A percentile compares a stretch with the other conserved stretches of the same genome.
Conservation (phyloP, 768 basidiomycete genomes). For the Boletus huronensis region DNA sequence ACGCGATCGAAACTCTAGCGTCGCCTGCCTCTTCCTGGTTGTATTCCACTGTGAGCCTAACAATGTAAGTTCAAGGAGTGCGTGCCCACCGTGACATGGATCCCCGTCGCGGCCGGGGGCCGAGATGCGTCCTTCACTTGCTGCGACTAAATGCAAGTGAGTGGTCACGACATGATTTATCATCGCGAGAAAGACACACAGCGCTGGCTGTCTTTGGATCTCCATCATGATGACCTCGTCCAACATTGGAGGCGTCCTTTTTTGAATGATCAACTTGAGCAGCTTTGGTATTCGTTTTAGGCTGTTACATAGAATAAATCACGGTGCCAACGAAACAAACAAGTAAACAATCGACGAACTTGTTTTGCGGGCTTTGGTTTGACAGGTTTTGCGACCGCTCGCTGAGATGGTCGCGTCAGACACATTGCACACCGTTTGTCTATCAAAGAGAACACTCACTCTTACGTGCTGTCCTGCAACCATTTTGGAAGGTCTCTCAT, state of each 20-base stretch:
- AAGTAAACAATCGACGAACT: neutral
- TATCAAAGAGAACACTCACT: neutral
- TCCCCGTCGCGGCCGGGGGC: neutral
- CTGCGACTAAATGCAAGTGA: neutral
- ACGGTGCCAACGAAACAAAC: neutral
- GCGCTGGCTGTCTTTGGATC: neutral
- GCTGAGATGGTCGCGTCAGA: neutral
- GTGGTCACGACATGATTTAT: neutral
- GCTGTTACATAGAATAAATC: neutral
- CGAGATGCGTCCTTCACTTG: neutral
- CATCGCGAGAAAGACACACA: neutral
- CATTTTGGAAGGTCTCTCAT: neutral
- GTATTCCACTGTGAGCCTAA: neutral
- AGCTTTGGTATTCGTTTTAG: neutral
- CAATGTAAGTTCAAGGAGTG: too few species aligned
- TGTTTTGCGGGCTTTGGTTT: neutral
- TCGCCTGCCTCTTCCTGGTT: neutral
- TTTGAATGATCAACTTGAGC: too few species aligned
- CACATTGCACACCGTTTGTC: too few species aligned
- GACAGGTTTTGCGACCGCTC: neutral
- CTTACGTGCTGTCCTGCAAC: neutral
- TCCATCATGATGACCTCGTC: neutral
- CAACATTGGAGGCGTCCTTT: too few species aligned
- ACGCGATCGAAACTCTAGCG: neutral
- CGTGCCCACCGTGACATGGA: neutral